Evolutionary conservation across 2,329 filamentous ascomycete species (phyloP).

Genomic region (Trichoderma simmonsii): DNA sequence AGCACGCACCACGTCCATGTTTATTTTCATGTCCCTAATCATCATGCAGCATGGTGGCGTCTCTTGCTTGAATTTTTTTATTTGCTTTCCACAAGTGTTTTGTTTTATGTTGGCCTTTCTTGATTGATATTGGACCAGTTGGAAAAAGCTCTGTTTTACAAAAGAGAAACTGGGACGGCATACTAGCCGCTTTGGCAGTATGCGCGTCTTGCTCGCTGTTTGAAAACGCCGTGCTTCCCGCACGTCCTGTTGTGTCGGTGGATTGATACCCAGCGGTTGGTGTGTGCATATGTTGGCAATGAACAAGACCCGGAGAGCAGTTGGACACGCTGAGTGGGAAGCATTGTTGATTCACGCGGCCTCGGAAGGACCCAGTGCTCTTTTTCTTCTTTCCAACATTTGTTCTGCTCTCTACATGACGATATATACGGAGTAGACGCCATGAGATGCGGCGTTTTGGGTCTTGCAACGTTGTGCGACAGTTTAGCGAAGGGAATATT

Average conservation of each 20-base stretch:
- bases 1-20: constrained; percentile 24
- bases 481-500: constrained; percentile 20
- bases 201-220: constrained; percentile 1
- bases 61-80: constrained; percentile 29
- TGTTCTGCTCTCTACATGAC: constrained; percentile 12
- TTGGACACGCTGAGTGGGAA: not conserved
- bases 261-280: constrained; percentile 15
- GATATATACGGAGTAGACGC: constrained; percentile 11
- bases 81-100: constrained; percentile 19
- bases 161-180: not conserved
- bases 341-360: not conserved
- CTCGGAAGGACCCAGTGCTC: not conserved
- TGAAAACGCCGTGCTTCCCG: constrained; percentile 12
- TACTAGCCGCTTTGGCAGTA: not conserved
- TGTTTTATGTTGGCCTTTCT: constrained; percentile 19
- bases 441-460: constrained; percentile 19
- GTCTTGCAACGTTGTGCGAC: constrained; percentile 19
- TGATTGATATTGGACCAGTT: constrained; percentile 25
- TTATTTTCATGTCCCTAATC: constrained; percentile 27
- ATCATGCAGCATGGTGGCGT: constrained; percentile 39
- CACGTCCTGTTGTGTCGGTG: constrained; percentile 9
- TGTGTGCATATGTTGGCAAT: constrained; percentile 12
- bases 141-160: constrained; percentile 17
- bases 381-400: not conserved
- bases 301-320: constrained; percentile 13